Percentiles rank a stretch among this genome's conserved stretches.
phyloP scores from a whole-genome alignment of 768 basidiomycete species.

The Tremella fuciformis region DNA sequence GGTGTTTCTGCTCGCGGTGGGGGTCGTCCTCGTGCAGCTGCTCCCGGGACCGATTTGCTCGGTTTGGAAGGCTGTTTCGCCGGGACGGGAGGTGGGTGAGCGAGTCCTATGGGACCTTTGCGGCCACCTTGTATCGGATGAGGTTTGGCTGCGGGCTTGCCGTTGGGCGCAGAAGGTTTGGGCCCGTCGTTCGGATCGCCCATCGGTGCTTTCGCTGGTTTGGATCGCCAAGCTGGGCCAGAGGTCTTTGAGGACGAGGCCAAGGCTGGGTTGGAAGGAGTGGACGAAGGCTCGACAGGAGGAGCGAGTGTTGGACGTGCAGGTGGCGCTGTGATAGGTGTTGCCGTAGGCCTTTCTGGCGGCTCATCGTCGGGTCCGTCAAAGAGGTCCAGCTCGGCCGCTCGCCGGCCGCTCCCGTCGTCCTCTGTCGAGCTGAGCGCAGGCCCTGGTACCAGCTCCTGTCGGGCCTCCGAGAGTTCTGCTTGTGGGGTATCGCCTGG shows the following conservation, averaged over 20 bases:
- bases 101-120: constrained; percentile 32
- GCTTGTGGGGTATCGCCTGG: too few species aligned
- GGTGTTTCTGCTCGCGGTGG: background rate
- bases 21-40: background rate
- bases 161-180: background rate
- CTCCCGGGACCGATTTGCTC: background rate
- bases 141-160: constrained; percentile 11
- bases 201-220: background rate
- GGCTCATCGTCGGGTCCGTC: background rate
- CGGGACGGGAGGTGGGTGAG: constrained; percentile 26
- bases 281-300: too few species aligned
- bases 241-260: background rate
- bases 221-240: background rate
- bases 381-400: constrained; percentile 1
- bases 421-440: too few species aligned
- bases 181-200: background rate
- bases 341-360: too few species aligned
- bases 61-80: background rate
- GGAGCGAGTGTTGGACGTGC: too few species aligned
- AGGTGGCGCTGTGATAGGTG: too few species aligned
- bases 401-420: constrained; percentile 1
- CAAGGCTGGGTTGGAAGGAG: constrained; percentile 1
- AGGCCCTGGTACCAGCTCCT: too few species aligned
- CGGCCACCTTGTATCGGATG: constrained; percentile 32
- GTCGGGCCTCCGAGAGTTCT: too few species aligned